Evolutionary conservation across 305 asterid genomes (phyloP), one percentile per base, ranked within the genome.

Genomic region (Salvia sclarea): DNA sequence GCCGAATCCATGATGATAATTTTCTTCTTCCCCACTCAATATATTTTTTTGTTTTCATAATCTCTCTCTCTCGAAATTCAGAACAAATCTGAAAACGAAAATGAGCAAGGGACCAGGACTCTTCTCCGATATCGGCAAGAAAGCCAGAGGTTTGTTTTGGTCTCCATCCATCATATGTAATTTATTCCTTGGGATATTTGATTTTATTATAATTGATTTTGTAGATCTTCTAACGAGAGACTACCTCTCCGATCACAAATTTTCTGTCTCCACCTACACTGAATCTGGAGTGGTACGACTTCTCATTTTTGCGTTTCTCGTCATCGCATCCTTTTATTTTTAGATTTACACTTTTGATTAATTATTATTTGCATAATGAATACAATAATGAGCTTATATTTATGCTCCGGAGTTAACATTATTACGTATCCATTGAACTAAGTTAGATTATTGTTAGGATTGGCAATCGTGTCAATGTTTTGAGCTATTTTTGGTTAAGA

Each of bases 21-120:
- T 18, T 18, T 53, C n/a, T 16, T 9, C 28, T 47, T 40, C 44
- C 16, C 31, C 61, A 22, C 30, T 25, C 30, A 30, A 30, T n/a
- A n/a, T n/a, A 50, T 64, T 57, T 64, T 33, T 13, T 55, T 7
- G 16, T 64, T 61, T 10, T 17, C 33, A 5, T 5, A 3, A 7
- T 14, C 4, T 6, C 4, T 56, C 10, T 56, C 13, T 54, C 40
- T 24, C 0, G 8, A 43, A 43, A 66, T 31, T 37, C 40, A 38
- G 17, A 30, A 31, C 12, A 13, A 52, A 31, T 45, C 17, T 55
- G 25, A 13, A 65, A 44, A n/a, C 25, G 17, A 82, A 81, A 57
- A 92, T 93, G 98, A 90, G 90, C 85, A 87, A 67, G 45, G 98
- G 96, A 61, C 98, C 96, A 4, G 97, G 97, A 43, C 88, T 93